Evolutionary conservation across 345 rosid genomes (phyloP).

Genomic region (Fremontodendron californicum): DNA sequence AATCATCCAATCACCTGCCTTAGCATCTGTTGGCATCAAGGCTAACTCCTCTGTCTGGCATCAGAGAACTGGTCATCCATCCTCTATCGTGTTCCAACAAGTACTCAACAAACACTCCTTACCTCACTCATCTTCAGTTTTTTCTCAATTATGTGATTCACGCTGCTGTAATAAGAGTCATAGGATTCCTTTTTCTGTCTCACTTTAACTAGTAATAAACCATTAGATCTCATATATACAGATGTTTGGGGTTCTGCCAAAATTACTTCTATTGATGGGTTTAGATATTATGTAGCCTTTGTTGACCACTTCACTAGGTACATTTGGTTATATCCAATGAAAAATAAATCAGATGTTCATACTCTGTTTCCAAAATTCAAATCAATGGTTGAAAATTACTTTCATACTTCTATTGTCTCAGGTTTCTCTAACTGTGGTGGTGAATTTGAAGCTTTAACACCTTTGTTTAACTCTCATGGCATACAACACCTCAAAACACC

Average conservation of each 20-base stretch:
- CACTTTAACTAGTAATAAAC: accelerated
- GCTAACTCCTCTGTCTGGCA: neutral
- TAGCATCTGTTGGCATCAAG: neutral
- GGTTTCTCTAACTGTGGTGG: neutral
- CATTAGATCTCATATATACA: neutral
- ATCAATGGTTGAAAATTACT: neutral
- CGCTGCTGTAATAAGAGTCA: neutral
- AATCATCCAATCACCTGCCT: too few species aligned
- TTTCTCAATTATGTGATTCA: neutral
- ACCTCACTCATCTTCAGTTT: too few species aligned
- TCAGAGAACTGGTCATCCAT: neutral
- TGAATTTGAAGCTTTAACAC: neutral
- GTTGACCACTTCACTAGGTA: neutral
- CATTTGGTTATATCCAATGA: neutral
- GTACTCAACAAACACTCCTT: neutral
- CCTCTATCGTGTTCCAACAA: too few species aligned
- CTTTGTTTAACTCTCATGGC: neutral
- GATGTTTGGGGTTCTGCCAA: neutral
- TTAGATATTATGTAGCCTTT: neutral
- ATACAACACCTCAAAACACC: neutral
- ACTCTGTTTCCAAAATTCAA: neutral
- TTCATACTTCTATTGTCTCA: neutral
- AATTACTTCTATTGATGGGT: neutral
- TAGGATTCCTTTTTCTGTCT: neutral
- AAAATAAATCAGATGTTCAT: neutral